Percentiles rank a stretch among this genome's conserved stretches.
phyloP scores from a whole-genome alignment of 2,329 filamentous ascomycete species.

The Ophiosphaerella korrae region DNA sequence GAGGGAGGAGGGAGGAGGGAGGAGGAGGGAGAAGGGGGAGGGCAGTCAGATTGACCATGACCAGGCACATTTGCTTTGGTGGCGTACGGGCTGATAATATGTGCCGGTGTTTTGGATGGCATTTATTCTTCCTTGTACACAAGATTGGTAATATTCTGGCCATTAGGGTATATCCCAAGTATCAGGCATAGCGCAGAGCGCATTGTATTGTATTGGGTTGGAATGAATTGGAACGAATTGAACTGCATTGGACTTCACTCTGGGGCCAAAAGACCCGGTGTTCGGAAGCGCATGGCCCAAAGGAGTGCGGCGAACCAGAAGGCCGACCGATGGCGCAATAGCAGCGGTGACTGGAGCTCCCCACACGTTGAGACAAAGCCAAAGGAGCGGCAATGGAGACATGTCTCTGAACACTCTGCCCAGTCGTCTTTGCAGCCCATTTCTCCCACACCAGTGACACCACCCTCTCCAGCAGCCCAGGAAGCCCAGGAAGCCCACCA shows the following conservation, averaged over 20 bases:
- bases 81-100: not conserved
- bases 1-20: not conserved
- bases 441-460: not conserved
- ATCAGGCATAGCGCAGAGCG: too few relatives aligned
- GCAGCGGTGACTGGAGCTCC: constrained; percentile 37
- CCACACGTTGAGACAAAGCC: constrained; percentile 25
- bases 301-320: constrained; percentile 32
- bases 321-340: constrained; percentile 38
- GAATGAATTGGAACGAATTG: too few relatives aligned
- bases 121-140: not conserved
- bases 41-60: not conserved
- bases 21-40: not conserved
- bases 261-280: constrained; percentile 26
- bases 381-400: constrained; percentile 29
- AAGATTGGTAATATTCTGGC: too few relatives aligned
- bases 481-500: constrained; percentile 20
- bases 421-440: constrained; percentile 2
- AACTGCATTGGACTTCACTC: constrained; percentile 4
- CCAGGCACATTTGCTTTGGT: not conserved
- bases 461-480: constrained; percentile 4
- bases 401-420: constrained; percentile 14
- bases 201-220: too few relatives aligned
- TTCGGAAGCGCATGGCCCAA: constrained; percentile 25
- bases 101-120: not conserved
- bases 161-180: too few relatives aligned